Evolutionary conservation across 768 basidiomycete genomes (phyloP), one percentile per base, ranked within the genome.

Genomic region (Strobilomyces echinocephalus): DNA sequence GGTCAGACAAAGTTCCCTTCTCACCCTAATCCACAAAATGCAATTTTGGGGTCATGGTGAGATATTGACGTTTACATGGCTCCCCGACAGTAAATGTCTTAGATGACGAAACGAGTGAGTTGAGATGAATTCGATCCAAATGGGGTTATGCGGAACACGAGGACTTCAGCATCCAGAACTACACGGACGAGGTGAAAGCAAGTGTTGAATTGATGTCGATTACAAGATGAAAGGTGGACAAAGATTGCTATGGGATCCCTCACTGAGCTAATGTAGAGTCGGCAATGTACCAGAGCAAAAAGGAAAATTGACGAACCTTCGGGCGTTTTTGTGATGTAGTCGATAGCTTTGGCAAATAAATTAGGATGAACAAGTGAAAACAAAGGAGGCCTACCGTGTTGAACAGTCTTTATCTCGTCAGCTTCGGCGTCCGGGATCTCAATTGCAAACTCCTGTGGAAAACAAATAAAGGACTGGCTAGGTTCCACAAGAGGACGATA

Each of bases 371-470:
- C 3, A 52, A 31, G 21, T 15, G 21, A 0, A 14, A 21, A 53
- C 16, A 26, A 42, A 39, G 35, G n/a, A 40, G 49, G 67, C 80
- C 52, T 64, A 94, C 95, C 95, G 72, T 97, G 88, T 61, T 83
- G 81, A 49, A 98, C 90, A 8, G 91, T 93, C 64, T 84, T 85
- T 67, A 98, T 97, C 63, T 85, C 85, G 70, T 97, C 95, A 10
- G 95, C 95, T 71, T 99, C 97, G 35, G 81, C 85, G 65, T 99
- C 97, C 15, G 97, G 95, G 65, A 99, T 99, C 73, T 98, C 97
- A 68, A 99, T 95, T 28, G 82, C 79, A 69, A 99, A 99, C 66
- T 98, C 97, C 92, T 98, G 62, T 34, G 16, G 50, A 31, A 41
- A 16, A 6, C 15, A 35, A 4, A 8, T 52, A 20, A 49, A 50